phyloP scores from a whole-genome alignment of 176 grass and related monocot species.

The Carex cristatella region DNA sequence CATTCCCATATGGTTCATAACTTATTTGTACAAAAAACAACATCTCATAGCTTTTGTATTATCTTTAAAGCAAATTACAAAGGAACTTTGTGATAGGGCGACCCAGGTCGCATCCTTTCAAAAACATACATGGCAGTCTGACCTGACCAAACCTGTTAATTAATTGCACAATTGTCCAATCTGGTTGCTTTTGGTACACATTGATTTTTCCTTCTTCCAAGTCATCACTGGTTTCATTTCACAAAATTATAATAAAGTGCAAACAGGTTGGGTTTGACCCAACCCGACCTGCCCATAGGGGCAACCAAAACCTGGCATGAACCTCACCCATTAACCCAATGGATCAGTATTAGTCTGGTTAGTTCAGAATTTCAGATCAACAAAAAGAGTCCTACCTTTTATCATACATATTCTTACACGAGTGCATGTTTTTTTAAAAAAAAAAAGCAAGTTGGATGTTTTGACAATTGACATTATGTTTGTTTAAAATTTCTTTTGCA shows the following conservation, averaged over 20 bases:
- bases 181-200: not conserved
- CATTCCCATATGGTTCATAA: not conserved
- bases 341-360: not conserved
- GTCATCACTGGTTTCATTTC: not conserved
- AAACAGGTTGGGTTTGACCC: not conserved
- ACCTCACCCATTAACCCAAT: not conserved
- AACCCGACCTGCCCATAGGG: not conserved
- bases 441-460: not conserved
- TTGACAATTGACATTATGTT: constrained; percentile 4
- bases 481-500: constrained; percentile 18
- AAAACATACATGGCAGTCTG: not conserved
- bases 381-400: not conserved
- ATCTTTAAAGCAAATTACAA: constrained; percentile 5
- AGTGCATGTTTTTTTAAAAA: not conserved
- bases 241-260: not conserved
- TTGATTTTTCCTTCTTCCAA: not conserved
- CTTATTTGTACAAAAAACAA: not conserved
- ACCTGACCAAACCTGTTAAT: not conserved
- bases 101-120: not conserved
- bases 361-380: not conserved
- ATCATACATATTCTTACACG: not conserved
- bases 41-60: not conserved
- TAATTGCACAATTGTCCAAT: not conserved
- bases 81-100: not conserved
- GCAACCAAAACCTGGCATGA: not conserved